A percentile compares a stretch with the other conserved stretches of the same genome.
These are phyloP conservation scores for Malus hybrid DNA, from an alignment of 331 rosid species.

Conservation along the genomic window DNA sequence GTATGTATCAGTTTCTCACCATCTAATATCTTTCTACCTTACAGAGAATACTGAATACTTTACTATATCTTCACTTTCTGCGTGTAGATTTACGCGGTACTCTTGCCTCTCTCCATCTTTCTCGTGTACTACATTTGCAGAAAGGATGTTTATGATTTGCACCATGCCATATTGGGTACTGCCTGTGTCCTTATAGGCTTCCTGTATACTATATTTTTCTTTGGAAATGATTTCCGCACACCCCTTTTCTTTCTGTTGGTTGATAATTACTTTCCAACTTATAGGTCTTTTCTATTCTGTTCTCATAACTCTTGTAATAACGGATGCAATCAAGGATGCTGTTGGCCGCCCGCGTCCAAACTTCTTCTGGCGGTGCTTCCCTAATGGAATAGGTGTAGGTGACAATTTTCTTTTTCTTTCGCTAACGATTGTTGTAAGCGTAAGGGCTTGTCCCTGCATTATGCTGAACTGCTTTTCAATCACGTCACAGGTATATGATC, in stretches of 20 bases:
- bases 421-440: not conserved
- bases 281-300: slow-evolving; percentile 7
- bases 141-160: slow-evolving; percentile 16
- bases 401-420: not conserved
- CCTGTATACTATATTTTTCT: not conserved
- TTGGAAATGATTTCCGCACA: not conserved
- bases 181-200: not conserved
- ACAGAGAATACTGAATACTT: not conserved
- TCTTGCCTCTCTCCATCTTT: slow-evolving; percentile 5
- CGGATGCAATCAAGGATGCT: slow-evolving; percentile 17
- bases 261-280: not conserved
- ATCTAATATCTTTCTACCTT: not conserved
- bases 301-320: slow-evolving; percentile 14
- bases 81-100: not conserved
- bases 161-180: slow-evolving; percentile 13
- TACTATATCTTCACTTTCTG: not conserved
- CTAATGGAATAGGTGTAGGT: slow-evolving; percentile 15
- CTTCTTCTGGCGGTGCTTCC: slow-evolving; percentile 22
- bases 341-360: slow-evolving; percentile 19
- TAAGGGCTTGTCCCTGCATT: not conserved
- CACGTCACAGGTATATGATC: not conserved
- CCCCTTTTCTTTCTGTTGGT: not conserved
- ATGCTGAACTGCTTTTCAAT: not conserved
- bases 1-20: not conserved
- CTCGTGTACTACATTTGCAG: not conserved